Evolutionary conservation across 345 rosid genomes (phyloP).

Genomic region (Populus alba): DNA sequence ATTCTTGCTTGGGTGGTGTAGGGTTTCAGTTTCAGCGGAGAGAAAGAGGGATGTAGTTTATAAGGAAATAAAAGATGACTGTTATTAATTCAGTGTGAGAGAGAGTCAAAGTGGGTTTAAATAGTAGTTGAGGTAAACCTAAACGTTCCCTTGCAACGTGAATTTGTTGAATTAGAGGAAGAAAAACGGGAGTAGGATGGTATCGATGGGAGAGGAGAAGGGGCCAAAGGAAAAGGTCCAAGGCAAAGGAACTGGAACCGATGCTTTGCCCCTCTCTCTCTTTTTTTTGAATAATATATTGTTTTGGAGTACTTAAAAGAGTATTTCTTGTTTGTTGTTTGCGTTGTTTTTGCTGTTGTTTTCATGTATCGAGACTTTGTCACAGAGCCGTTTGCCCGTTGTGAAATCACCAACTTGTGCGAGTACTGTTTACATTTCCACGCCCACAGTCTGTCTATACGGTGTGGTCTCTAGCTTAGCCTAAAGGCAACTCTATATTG

Average conservation of each 20-base stretch:
- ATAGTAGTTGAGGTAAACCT: too few species aligned
- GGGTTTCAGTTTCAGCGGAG: not conserved
- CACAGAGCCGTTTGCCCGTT: slow-evolving; percentile 20
- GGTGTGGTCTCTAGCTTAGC: not conserved
- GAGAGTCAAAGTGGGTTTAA: too few species aligned
- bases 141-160: too few species aligned
- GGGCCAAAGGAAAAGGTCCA: slow-evolving; percentile 56
- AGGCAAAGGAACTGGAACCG: slow-evolving; percentile 47
- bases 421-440: not conserved
- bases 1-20: not conserved
- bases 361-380: slow-evolving; percentile 32
- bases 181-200: slow-evolving; percentile 26
- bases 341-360: slow-evolving; percentile 39
- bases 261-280: slow-evolving; percentile 31
- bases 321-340: slow-evolving; percentile 45
- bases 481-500: not conserved
- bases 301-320: slow-evolving; percentile 35
- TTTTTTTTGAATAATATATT: slow-evolving; percentile 13
- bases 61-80: too few species aligned
- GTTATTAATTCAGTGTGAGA: too few species aligned
- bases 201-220: slow-evolving; percentile 40
- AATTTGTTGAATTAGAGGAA: not conserved
- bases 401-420: slow-evolving; percentile 17
- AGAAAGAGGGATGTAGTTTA: too few species aligned
- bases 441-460: not conserved